phyloP scores from a whole-genome alignment of 176 grass and related monocot species.

The Musa troglodytarum region DNA sequence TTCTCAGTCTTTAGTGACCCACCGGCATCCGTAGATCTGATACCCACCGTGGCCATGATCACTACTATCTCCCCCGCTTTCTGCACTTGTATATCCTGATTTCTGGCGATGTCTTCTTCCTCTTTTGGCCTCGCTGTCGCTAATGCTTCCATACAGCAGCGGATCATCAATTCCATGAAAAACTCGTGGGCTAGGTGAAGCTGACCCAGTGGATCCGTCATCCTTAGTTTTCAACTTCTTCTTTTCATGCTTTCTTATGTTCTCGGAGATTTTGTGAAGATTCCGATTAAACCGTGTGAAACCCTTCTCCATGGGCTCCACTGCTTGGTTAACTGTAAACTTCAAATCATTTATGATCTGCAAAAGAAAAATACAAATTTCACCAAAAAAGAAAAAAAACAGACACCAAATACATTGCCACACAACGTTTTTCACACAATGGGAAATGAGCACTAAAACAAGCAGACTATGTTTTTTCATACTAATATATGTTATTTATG shows the following conservation, averaged over 20 bases:
- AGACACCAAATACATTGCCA: background rate
- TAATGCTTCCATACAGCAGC: constrained; percentile 59
- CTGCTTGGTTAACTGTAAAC: constrained; percentile 81
- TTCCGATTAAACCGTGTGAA: constrained; percentile 53
- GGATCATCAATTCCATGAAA: constrained; percentile 87
- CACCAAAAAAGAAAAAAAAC: background rate
- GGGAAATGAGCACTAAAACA: background rate
- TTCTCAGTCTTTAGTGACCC: constrained; percentile 43
- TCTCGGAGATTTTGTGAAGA: constrained; percentile 73
- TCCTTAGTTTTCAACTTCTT: constrained; percentile 54
- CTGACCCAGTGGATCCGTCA: constrained; percentile 55
- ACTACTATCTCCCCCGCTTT: constrained; percentile 57
- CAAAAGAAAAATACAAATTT: background rate
- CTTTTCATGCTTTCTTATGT: constrained; percentile 70
- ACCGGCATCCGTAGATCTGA: constrained; percentile 52
- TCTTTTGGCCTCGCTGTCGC: constrained; percentile 43
- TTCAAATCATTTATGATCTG: constrained; percentile 97
- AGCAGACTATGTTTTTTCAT: background rate
- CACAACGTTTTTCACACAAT: background rate
- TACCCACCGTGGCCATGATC: constrained; percentile 47
- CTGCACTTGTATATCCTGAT: constrained; percentile 34
- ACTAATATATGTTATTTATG: background rate
- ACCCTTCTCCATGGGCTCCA: constrained; percentile 60
- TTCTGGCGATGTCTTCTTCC: constrained; percentile 42
- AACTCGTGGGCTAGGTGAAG: constrained; percentile 34